Percentiles rank a stretch among this genome's conserved stretches.
phyloP scores from a whole-genome alignment of 139 green algal genomes.

The Volvox africanus region DNA sequence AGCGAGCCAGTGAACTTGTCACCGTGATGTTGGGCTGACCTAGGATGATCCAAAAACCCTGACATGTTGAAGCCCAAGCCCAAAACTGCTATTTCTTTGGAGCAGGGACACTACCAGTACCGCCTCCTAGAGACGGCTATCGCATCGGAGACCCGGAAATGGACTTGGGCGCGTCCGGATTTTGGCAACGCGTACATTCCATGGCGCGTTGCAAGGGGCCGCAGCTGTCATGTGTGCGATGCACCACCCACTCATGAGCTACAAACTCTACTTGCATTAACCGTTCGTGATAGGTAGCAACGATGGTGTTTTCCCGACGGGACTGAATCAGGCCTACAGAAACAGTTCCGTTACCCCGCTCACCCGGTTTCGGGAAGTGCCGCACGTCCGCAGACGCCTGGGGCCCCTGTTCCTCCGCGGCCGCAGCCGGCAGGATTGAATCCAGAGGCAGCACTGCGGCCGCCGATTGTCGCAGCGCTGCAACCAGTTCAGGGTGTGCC shows the following conservation, averaged over 20 bases:
- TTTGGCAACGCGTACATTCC: too few relatives aligned
- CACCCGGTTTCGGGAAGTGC: constrained; percentile 33
- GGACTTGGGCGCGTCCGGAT: too few relatives aligned
- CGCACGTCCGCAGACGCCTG: neutral
- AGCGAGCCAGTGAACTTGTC: neutral
- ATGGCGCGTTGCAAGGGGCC: too few relatives aligned
- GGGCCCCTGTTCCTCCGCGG: constrained; percentile 9
- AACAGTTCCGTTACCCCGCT: neutral
- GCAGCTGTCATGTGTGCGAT: too few relatives aligned
- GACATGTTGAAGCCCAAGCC: neutral
- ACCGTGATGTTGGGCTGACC: neutral
- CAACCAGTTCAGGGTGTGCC: constrained; percentile 32
- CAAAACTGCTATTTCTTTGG: neutral
- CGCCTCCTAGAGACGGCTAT: neutral
- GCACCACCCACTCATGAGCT: neutral
- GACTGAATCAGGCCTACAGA: neutral
- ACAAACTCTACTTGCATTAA: neutral
- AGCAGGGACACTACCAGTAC: neutral
- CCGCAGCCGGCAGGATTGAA: constrained; percentile 27
- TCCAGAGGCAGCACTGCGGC: constrained; percentile 58
- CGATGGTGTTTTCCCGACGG: too few relatives aligned
- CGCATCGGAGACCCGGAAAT: neutral
- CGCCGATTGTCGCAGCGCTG: constrained; percentile 12
- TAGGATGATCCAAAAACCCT: neutral
- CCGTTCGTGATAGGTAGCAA: neutral